Base-by-base conservation (phyloP, 225 moss, liverwort and hornwort species). In the Marchantia paleacea region DNA sequence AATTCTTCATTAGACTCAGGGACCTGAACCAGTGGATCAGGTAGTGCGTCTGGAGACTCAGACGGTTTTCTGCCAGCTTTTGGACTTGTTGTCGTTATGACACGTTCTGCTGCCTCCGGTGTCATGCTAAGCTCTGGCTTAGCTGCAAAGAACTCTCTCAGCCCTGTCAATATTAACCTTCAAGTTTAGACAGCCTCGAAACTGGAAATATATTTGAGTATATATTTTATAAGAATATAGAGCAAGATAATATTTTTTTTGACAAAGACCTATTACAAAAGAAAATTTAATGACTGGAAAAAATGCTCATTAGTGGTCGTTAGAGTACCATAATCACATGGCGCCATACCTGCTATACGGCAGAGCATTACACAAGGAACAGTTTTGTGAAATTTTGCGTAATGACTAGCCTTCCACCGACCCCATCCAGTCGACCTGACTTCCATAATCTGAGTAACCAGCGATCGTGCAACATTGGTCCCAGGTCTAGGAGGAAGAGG, bases 371-470 rank as follows among this genome's bases (percentile, higher is more conserved):
- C 85, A 76, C 90, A 92, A 22, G 93, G 93, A 69, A 93, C 83
- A 52, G 89, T 92, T 68, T 86, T 87, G 69, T 89, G 85, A 74
- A 93, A 93, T 80, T 93, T 92, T 64, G 90, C 87, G 65, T 86
- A 92, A 55, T 92, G 89, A 82, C 83, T 90, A 82, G 61, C 85
- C 83, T 87, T 93, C 92, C 92, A 93, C 39, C 87, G 89, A 78
- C 89, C 93, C 93, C 93, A 93, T 72, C 93, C 90, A 63, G 90
- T 89, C 51, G 92, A 89, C 72, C 89, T 92, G 85, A 92, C 92
- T 79, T 93, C 90, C 84, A 92, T 84, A 50, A 88, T 92, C 83
- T 92, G 93, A 60, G 92, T 92, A 51, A 93, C 92, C 66, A 92
- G 81, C 78, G 88, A 89, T 78, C 88, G 84, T 78, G 87, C 85